A percentile compares a stretch with the other conserved stretches of the same genome.
Conservation (phyloP, 2,329 filamentous ascomycete species). For the Elsinoe necatrix region DNA sequence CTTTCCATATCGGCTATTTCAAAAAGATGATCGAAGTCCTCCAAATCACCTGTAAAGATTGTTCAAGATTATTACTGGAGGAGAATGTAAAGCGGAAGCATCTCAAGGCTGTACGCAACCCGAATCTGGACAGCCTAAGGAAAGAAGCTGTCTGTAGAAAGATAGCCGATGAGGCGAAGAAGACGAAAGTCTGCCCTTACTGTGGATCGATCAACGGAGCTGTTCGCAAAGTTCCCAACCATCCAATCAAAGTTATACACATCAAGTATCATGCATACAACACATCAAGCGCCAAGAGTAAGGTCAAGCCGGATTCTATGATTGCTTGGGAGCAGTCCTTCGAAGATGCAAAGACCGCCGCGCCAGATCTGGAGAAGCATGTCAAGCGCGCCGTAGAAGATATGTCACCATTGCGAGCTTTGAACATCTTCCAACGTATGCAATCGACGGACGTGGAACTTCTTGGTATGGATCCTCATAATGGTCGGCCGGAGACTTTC, state of each 20-base stretch:
- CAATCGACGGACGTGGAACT: slow-evolving; percentile 80
- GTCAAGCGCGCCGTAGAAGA: slow-evolving; percentile 89
- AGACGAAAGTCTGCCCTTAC: slow-evolving; percentile 71
- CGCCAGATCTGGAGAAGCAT: slow-evolving; percentile 81
- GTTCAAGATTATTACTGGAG: slow-evolving; percentile 71
- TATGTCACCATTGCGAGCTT: slow-evolving; percentile 75
- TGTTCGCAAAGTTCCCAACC: slow-evolving; percentile 74
- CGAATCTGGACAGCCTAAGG: slow-evolving; percentile 77
- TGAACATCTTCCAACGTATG: slow-evolving; percentile 88
- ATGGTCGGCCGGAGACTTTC: slow-evolving; percentile 89
- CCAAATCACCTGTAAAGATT: slow-evolving; percentile 93
- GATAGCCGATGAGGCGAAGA: slow-evolving; percentile 83
- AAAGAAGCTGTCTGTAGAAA: slow-evolving; percentile 77
- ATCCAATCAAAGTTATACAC: slow-evolving; percentile 85
- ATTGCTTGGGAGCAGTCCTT: slow-evolving; percentile 81
- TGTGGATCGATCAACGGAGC: slow-evolving; percentile 80
- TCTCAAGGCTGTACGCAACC: slow-evolving; percentile 70
- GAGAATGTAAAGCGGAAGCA: slow-evolving; percentile 70
- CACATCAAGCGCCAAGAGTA: slow-evolving; percentile 77
- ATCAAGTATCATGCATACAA: slow-evolving; percentile 87
- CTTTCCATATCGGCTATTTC: slow-evolving; percentile 93
- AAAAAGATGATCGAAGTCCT: slow-evolving; percentile 87
- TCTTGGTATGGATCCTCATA: slow-evolving; percentile 68
- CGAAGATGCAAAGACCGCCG: slow-evolving; percentile 64
- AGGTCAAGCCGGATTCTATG: slow-evolving; percentile 74